A percentile compares a stretch with the other conserved stretches of the same genome.
phyloP scores from a whole-genome alignment of 352 stramenopile species.

The Phytophthora fragariae region DNA sequence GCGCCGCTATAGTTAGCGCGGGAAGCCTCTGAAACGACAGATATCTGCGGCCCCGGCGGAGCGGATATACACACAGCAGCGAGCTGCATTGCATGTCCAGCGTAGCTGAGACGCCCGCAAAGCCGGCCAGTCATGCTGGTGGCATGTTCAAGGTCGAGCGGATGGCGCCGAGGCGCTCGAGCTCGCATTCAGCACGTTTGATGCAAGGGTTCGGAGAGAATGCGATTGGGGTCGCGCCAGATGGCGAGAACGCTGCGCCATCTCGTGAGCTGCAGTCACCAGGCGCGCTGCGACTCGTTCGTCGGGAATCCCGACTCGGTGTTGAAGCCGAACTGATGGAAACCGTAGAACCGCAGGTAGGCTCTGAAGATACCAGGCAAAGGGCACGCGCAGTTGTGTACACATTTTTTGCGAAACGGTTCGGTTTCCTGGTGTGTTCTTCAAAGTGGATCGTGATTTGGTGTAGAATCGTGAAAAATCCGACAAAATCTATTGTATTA shows the following conservation, averaged over 20 bases:
- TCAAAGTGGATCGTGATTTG: neutral
- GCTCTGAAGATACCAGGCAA: slow-evolving; percentile 3
- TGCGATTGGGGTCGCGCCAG: slow-evolving; percentile 26
- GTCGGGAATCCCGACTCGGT: neutral
- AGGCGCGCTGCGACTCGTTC: neutral
- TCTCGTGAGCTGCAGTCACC: slow-evolving; percentile 6
- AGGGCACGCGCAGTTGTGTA: slow-evolving; percentile 7
- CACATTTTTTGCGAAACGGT: slow-evolving; percentile 27
- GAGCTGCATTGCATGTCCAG: neutral
- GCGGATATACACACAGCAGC: neutral
- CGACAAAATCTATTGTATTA: too few species aligned
- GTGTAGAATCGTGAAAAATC: too few species aligned
- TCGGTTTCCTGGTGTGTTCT: slow-evolving; percentile 1
- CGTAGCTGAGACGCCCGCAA: slow-evolving; percentile 4
- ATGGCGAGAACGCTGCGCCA: slow-evolving; percentile 20
- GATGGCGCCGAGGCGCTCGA: neutral
- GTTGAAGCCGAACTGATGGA: slow-evolving; percentile 5
- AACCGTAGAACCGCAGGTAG: slow-evolving; percentile 24
- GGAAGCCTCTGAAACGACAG: slow-evolving; percentile 22
- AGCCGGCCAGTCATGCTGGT: slow-evolving; percentile 1
- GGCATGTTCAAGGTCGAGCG: slow-evolving; percentile 4
- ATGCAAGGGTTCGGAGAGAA: slow-evolving; percentile 29
- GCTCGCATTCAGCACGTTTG: neutral
- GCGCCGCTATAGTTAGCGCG: slow-evolving; percentile 27
- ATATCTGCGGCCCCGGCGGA: neutral